These are phyloP conservation scores for Withania somnifera DNA, from an alignment of 305 asterid genomes.

Conservation along the genomic window DNA sequence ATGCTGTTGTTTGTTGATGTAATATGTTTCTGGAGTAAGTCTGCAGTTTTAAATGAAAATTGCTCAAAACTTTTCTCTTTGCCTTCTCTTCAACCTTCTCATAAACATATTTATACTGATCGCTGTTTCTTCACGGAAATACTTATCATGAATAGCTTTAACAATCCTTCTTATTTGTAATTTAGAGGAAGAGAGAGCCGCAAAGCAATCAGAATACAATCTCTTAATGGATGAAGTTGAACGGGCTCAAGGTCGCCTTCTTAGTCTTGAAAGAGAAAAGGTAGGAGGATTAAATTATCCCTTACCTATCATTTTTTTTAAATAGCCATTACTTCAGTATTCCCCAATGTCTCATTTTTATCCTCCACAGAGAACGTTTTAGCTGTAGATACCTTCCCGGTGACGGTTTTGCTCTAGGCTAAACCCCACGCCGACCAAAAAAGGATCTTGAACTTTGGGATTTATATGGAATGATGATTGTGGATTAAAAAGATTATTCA, in stretches of 20 bases:
- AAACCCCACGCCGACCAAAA: background rate
- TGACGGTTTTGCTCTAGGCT: background rate
- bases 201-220: slow-evolving; percentile 90
- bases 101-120: too few relatives aligned
- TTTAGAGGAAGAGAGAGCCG: slow-evolving; percentile 84
- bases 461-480: background rate
- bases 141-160: background rate
- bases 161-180: slow-evolving; percentile 11
- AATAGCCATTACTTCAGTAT: background rate
- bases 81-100: too few relatives aligned
- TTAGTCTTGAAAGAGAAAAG: slow-evolving; percentile 98
- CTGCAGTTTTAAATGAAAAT: background rate
- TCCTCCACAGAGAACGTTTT: background rate
- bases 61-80: too few relatives aligned
- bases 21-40: background rate
- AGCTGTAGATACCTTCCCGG: background rate
- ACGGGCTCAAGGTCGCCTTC: slow-evolving; percentile 91
- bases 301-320: background rate
- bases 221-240: slow-evolving; percentile 98
- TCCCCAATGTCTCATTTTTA: background rate
- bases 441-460: background rate
- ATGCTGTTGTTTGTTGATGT: background rate
- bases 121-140: too few relatives aligned
- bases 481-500: background rate
- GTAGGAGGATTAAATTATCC: slow-evolving; percentile 19